Evolutionary conservation across 129 eudicot genomes (phyloP).

Genomic region (Heracleum sosnowskyi): DNA sequence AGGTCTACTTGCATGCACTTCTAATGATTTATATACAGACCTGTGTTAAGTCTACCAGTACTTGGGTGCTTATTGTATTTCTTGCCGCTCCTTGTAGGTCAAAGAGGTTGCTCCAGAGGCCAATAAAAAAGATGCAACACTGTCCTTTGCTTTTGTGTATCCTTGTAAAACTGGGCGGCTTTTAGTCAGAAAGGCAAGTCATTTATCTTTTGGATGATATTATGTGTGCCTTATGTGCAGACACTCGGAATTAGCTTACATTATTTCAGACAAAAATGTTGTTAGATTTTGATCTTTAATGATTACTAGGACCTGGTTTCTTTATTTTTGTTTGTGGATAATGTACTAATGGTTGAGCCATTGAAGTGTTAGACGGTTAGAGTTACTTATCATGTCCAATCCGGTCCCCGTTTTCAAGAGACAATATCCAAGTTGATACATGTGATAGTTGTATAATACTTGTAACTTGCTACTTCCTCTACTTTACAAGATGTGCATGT

Average conservation of each 20-base stretch:
- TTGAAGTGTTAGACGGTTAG: background rate
- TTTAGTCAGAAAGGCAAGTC: slow-evolving; percentile 62
- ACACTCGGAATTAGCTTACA: background rate
- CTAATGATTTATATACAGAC: background rate
- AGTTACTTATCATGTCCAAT: background rate
- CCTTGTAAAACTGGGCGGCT: slow-evolving; percentile 69
- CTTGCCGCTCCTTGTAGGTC: slow-evolving; percentile 41
- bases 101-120: slow-evolving; percentile 95
- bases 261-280: background rate
- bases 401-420: background rate
- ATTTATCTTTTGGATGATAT: background rate
- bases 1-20: background rate
- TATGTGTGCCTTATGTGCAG: background rate
- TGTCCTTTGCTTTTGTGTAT: slow-evolving; percentile 84
- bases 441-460: background rate
- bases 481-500: background rate
- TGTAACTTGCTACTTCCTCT: background rate
- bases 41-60: background rate
- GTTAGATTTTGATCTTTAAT: background rate
- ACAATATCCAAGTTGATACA: background rate
- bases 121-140: slow-evolving; percentile 67
- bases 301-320: background rate
- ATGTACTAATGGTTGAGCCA: background rate
- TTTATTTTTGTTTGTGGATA: background rate
- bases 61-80: background rate